Percentiles rank a stretch among this genome's conserved stretches.
These are phyloP conservation scores for Furcasterigmium furcatum DNA, from an alignment of 2,329 filamentous ascomycete genomes.

Conservation along the genomic window DNA sequence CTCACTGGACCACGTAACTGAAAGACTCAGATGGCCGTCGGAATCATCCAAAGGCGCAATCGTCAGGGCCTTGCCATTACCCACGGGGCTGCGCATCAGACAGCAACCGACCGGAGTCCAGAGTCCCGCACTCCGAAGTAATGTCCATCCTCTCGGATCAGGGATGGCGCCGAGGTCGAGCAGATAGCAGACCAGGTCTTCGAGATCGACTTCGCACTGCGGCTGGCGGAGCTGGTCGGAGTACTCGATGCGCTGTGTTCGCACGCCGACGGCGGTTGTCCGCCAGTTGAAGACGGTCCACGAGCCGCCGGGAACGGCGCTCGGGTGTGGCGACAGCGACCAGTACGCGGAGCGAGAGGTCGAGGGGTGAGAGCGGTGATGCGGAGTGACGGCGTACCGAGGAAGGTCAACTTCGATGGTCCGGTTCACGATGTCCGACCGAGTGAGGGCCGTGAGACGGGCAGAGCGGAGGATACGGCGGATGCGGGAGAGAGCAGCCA, in stretches of 20 bases:
- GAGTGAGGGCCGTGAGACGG: constrained; percentile 56
- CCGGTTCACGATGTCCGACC: constrained; percentile 62
- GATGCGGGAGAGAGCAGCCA: constrained; percentile 58
- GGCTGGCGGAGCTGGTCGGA: constrained; percentile 51
- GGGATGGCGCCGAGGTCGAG: constrained; percentile 62
- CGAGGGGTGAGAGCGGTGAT: constrained; percentile 45
- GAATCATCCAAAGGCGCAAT: constrained; percentile 56
- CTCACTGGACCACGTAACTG: constrained; percentile 50
- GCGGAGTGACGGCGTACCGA: constrained; percentile 59
- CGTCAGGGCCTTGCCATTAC: constrained; percentile 44
- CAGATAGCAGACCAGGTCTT: constrained; percentile 58
- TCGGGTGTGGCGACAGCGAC: constrained; percentile 47
- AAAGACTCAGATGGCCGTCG: constrained; percentile 56
- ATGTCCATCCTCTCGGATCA: constrained; percentile 54
- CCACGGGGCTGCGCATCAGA: constrained; percentile 51
- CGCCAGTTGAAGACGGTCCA: constrained; percentile 68
- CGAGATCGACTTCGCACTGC: constrained; percentile 51
- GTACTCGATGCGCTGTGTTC: constrained; percentile 62
- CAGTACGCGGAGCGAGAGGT: constrained; percentile 50
- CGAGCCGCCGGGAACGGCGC: constrained; percentile 53
- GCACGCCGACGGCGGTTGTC: constrained; percentile 57
- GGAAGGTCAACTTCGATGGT: constrained; percentile 66
- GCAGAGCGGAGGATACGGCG: constrained; percentile 54
- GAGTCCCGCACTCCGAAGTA: constrained; percentile 53
- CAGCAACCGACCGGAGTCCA: constrained; percentile 60